phyloP scores from a whole-genome alignment of 1,284 basidiomycete genomes.

The Leucoagaricus sp. region DNA sequence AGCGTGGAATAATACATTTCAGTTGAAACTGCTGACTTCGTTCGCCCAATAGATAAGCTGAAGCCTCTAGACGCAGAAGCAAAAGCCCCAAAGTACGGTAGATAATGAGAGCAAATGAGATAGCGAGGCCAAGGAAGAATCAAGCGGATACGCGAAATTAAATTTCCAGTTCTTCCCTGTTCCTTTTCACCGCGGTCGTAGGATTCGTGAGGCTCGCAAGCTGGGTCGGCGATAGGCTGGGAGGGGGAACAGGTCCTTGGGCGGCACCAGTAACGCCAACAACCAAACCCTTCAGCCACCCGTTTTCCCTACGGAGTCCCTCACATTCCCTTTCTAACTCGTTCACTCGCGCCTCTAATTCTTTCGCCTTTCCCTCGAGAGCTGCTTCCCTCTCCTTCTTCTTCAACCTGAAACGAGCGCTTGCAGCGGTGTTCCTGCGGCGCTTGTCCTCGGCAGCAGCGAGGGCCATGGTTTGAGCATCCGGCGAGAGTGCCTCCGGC shows the following conservation, averaged over 20 bases:
- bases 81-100: background rate
- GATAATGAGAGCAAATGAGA: no score
- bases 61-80: background rate
- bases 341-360: constrained; percentile 81
- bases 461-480: constrained; percentile 25
- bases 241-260: constrained; percentile 32
- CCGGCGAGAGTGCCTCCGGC: constrained; percentile 30
- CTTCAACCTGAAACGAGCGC: constrained; percentile 96
- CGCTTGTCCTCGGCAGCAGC: constrained; percentile 86
- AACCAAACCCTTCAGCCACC: constrained; percentile 92
- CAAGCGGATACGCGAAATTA: background rate
- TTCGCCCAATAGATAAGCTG: background rate
- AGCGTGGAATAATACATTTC: constrained; percentile 8
- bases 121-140: background rate
- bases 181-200: constrained; percentile 20
- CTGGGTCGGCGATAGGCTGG: constrained; percentile 20
- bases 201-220: constrained; percentile 7
- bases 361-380: constrained; percentile 87
- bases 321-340: constrained; percentile 92
- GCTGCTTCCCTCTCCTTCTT: constrained; percentile 98
- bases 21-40: background rate
- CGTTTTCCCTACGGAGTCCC: constrained; percentile 89
- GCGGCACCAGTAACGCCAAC: constrained; percentile 81
- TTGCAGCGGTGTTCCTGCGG: constrained; percentile 93
- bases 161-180: background rate